phyloP scores from a whole-genome alignment of 176 grass and related monocot species.

The Triticum urartu region DNA sequence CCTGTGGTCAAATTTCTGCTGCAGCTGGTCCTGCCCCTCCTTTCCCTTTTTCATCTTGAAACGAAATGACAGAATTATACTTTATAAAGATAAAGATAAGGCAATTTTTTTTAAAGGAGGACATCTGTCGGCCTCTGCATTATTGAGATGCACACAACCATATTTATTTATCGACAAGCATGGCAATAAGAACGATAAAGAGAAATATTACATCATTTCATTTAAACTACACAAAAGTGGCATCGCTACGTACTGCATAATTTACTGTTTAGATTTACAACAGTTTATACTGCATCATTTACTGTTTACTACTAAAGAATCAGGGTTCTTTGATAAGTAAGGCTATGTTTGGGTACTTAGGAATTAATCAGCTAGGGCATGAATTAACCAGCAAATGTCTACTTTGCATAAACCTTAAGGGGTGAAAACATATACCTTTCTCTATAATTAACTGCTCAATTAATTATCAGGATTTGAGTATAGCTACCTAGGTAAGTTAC shows the following conservation, averaged over 20 bases:
- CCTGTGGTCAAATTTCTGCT: constrained; percentile 45
- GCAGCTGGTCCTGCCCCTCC: constrained; percentile 30
- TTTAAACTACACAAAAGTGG: background rate
- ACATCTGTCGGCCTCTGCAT: background rate
- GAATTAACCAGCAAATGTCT: background rate
- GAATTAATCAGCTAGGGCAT: background rate
- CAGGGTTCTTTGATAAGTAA: background rate
- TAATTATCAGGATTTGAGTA: background rate
- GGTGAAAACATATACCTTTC: background rate
- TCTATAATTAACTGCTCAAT: background rate
- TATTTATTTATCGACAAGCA: background rate
- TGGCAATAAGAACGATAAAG: background rate
- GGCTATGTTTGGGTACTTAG: background rate
- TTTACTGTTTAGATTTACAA: background rate
- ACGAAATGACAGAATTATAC: background rate
- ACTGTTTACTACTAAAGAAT: background rate
- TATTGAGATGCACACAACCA: background rate
- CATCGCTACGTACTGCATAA: background rate
- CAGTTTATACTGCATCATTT: background rate
- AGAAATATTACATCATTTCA: background rate
- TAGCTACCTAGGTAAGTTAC: constrained; percentile 34
- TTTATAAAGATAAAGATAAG: background rate
- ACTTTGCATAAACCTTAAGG: background rate
- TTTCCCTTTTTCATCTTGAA: constrained; percentile 21
- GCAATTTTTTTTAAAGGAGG: background rate